Evolutionary conservation across 2,329 filamentous ascomycete species (phyloP).

Genomic region (Hirsutella rhossiliensis): DNA sequence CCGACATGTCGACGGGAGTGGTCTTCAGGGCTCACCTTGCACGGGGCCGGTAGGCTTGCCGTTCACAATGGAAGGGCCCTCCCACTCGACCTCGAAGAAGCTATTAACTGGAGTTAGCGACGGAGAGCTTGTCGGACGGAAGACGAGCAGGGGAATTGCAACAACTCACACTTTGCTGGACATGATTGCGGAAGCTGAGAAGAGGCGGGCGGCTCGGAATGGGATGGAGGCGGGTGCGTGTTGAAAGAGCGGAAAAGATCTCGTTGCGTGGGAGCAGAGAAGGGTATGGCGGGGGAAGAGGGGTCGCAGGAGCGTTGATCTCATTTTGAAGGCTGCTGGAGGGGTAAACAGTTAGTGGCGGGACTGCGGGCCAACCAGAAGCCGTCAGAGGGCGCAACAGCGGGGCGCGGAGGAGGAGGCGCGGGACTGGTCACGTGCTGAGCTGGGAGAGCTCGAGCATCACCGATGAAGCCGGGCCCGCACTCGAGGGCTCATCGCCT

Average conservation of each 20-base stretch:
- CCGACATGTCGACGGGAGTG: too few relatives aligned
- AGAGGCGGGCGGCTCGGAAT: slow-evolving; percentile 29
- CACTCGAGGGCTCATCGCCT: too few relatives aligned
- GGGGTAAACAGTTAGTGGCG: slow-evolving; percentile 27
- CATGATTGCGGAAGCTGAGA: slow-evolving; percentile 60
- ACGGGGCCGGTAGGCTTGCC: slow-evolving; percentile 39
- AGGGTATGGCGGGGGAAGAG: slow-evolving; percentile 34
- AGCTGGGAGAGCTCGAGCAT: not conserved
- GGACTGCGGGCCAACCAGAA: slow-evolving; percentile 13
- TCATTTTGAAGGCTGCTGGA: slow-evolving; percentile 30
- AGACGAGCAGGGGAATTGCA: slow-evolving; percentile 4
- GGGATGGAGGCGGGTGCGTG: slow-evolving; percentile 28
- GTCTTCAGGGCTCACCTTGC: slow-evolving; percentile 39
- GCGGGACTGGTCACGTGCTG: slow-evolving; percentile 15
- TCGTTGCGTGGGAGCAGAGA: slow-evolving; percentile 22
- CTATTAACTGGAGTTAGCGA: slow-evolving; percentile 17
- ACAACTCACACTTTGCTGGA: slow-evolving; percentile 50
- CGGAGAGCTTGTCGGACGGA: not conserved
- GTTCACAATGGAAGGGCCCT: slow-evolving; percentile 57
- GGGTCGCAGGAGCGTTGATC: slow-evolving; percentile 31
- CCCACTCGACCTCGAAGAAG: slow-evolving; percentile 64
- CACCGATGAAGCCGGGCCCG: not conserved
- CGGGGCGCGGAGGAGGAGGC: slow-evolving; percentile 5
- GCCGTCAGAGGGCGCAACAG: slow-evolving; percentile 5
- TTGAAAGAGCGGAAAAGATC: slow-evolving; percentile 28